A percentile compares a stretch with the other conserved stretches of the same genome.
phyloP scores from a whole-genome alignment of 2,329 filamentous ascomycete genomes.

The Knufia petricola region DNA sequence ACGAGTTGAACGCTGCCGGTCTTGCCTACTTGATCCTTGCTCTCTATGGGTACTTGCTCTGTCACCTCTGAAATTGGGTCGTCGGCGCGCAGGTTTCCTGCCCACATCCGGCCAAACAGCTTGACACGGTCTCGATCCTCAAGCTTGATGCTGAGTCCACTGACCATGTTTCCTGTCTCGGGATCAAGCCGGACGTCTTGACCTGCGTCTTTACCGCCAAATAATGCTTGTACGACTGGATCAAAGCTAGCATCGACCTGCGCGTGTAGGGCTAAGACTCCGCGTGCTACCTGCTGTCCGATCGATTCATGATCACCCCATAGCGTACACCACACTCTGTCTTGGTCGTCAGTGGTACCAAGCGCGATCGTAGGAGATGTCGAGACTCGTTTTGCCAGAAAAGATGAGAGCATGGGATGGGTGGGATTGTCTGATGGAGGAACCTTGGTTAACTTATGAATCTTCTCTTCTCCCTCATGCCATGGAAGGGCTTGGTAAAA shows the following conservation, averaged over 20 bases:
- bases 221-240: conserved; percentile 58
- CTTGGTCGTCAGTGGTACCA: conserved; percentile 56
- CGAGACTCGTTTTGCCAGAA: conserved; percentile 52
- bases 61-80: conserved; percentile 21
- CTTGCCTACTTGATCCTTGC: conserved; percentile 12
- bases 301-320: conserved; percentile 69
- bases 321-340: conserved; percentile 64
- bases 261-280: conserved; percentile 54
- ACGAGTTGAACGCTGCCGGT: conserved; percentile 47
- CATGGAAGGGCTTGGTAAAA: conserved; percentile 34
- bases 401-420: conserved; percentile 49
- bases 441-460: conserved; percentile 54
- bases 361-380: conserved; percentile 60
- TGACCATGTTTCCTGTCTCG: conserved; percentile 42
- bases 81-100: conserved; percentile 44
- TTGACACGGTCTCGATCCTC: conserved; percentile 63
- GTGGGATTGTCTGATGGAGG: conserved; percentile 58
- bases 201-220: conserved; percentile 39
- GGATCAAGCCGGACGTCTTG: conserved; percentile 36
- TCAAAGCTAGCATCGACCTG: conserved; percentile 54
- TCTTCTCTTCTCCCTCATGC: conserved; percentile 57
- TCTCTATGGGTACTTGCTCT: conserved; percentile 11
- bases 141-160: conserved; percentile 54
- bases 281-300: conserved; percentile 49
- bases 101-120: conserved; percentile 59